Evolutionary conservation across 495 filamentous ascomycete species (phyloP).

Genomic region (Penicillium simplicissimum): DNA sequence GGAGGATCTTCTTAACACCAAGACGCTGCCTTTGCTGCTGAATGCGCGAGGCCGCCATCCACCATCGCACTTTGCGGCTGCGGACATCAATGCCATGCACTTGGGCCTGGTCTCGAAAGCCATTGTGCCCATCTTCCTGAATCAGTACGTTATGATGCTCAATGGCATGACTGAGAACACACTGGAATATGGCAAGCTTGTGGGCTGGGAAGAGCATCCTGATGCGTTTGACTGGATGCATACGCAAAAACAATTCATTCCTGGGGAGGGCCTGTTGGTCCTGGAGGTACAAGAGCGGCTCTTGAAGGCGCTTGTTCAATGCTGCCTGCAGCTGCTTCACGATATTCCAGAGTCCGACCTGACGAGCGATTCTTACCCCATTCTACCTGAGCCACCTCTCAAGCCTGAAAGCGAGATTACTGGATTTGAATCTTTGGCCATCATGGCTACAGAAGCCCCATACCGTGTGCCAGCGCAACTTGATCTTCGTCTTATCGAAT

Average conservation of each 20-base stretch:
- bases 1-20: constrained; percentile 45
- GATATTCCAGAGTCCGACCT: not conserved
- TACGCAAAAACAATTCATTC: constrained; percentile 26
- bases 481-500: constrained; percentile 41
- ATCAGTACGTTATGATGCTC: constrained; percentile 45
- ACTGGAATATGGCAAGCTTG: constrained; percentile 46
- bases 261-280: constrained; percentile 46
- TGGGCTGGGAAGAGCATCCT: constrained; percentile 39
- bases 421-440: constrained; percentile 24
- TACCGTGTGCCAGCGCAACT: constrained; percentile 44
- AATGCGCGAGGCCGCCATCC: constrained; percentile 47
- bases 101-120: constrained; percentile 5
- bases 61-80: constrained; percentile 42
- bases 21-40: constrained; percentile 32
- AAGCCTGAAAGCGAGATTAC: not conserved
- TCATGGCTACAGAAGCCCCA: constrained; percentile 45
- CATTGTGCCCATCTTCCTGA: constrained; percentile 38
- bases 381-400: not conserved
- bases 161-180: constrained; percentile 26
- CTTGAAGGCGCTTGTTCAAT: not conserved
- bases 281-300: constrained; percentile 32
- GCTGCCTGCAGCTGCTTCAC: not conserved
- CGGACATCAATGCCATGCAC: constrained; percentile 26
- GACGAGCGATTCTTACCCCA: not conserved
- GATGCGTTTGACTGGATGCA: constrained; percentile 36